Evolutionary conservation across 1,139 yeast species (phyloP), one percentile per base, ranked within the genome.

Genomic region (Yamadazyma conglobata): DNA sequence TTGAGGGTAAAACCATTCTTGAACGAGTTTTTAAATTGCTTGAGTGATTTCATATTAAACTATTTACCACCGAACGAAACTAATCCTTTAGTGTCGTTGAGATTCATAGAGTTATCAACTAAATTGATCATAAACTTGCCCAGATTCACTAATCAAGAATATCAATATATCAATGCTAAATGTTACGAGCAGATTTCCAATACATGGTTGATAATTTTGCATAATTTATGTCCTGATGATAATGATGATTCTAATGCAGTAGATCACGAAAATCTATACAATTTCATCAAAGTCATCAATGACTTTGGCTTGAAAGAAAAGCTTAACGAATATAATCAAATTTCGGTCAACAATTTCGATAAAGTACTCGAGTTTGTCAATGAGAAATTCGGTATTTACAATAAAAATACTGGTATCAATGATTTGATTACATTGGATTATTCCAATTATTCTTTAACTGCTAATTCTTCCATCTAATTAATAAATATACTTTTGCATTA

Each of bases 141-240:
- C 10, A 70, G 72, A 30, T 89, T 93, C 64, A 55, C 76, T 30
- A 75, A 79, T 37, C 66, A 73, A 29, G 80, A 82, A 43, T 84
- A 83, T 56, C 87, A 82, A 54, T 82, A 84, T 50, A 82, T 79
- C 45, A 75, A 75, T 46, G 65, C 67, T 41, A 67, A 81, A 50
- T 91, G 95, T 22, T 78, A 81, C 51, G 94, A 86, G 46, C 94
- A 87, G 54, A 62, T 91, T 14, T 74, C 85, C 19, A 73, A 76
- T 37, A 85, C 93, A 10, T 86, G 95, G 86, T 60, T 74, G 32
- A 70, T 79, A 20, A 73, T 77, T 10, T 65, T 87, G 32, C 63
- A 62, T 34, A 79, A 72, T 23, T 48, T 51, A 27, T 46, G 32
- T 19, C 35, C 34, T 7, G 37, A 32, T 12, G 43, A 42, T 11